Base-by-base conservation (phyloP, 192 early-diverging fungal species). In the Coemansia sp. region DNA sequence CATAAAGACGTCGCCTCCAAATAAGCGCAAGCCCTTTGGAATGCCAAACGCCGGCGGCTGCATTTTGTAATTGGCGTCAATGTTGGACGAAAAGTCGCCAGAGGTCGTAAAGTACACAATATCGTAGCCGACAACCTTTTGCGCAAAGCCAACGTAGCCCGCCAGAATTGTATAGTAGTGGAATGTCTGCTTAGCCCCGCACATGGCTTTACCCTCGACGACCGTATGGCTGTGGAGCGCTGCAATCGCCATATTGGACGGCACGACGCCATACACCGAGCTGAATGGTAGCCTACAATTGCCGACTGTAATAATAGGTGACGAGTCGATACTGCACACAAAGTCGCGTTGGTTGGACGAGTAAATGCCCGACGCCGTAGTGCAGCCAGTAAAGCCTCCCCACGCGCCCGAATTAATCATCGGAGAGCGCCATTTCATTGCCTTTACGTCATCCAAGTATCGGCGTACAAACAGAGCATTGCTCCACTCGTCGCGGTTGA, bases 141-240 rank as follows among this genome's bases (percentile, higher is more conserved):
- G 53, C 13, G 67, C 73, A 68, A 68, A 75, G 2, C 41, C 48
- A 41, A 69, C 58, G 9, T 69, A 75, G 48, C 69, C 59, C 3
- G 42, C 51, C 2, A 75, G 63, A 31, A 69, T 1, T 13, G 67
- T 64, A 41, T 65, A 75, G 32, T 65, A 66, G 40, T 75, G 59
- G 24, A 75, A 36, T 0, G 55, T 45, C 9, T 67, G 34, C 42
- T 31, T 44, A 29, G 59, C 46, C 13, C 65, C 61, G 17, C 71
- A 74, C 45, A 68, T 55, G 31, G 53, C 29, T 29, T 45, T 29
- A 46, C 67, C 68, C 19, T 42, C 60, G 17, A 65, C 56, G 15
- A 66, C 56, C 8, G 62, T 40, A 50, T 75, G 73, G 34, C 67
- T 69, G 48, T 69, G 69, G 1, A 75, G 20, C 11, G 67, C 73